Conservation (phyloP, 441 rosid species). For the Populus hybrid region DNA sequence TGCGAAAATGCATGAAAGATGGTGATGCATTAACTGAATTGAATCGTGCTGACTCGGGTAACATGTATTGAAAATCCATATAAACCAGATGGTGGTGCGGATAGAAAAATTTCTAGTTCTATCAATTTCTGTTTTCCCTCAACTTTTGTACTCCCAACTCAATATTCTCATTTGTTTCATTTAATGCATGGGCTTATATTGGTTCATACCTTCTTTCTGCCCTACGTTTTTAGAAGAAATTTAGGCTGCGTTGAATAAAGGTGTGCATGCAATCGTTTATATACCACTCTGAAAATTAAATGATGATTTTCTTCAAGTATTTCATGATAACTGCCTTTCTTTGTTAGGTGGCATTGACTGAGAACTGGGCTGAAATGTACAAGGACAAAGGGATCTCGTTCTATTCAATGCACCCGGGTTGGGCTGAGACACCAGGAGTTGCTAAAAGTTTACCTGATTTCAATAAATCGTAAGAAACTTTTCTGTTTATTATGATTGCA, state of each 20-base stretch:
- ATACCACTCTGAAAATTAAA: background rate
- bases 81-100: background rate
- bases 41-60: background rate
- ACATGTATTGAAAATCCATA: background rate
- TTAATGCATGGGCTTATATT: too few relatives aligned
- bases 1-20: background rate
- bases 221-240: background rate
- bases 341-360: conserved; percentile 69
- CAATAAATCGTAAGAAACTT: conserved; percentile 40
- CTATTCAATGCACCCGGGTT: conserved; percentile 94
- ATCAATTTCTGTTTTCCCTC: background rate
- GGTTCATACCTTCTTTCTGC: background rate
- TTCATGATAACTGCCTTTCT: background rate
- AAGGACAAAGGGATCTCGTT: conserved; percentile 70
- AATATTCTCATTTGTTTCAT: too few relatives aligned
- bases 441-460: conserved; percentile 70
- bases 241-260: background rate
- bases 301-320: background rate
- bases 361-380: conserved; percentile 70
- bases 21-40: background rate
- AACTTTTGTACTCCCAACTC: background rate
- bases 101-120: background rate
- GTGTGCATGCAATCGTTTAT: background rate
- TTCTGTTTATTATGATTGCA: background rate
- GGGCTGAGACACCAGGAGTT: conserved; percentile 90